A percentile compares a stretch with the other conserved stretches of the same genome.
Evolutionary conservation across 1,139 yeast genomes (phyloP).

Genomic region (Keqinozyma sinolaborantium): DNA sequence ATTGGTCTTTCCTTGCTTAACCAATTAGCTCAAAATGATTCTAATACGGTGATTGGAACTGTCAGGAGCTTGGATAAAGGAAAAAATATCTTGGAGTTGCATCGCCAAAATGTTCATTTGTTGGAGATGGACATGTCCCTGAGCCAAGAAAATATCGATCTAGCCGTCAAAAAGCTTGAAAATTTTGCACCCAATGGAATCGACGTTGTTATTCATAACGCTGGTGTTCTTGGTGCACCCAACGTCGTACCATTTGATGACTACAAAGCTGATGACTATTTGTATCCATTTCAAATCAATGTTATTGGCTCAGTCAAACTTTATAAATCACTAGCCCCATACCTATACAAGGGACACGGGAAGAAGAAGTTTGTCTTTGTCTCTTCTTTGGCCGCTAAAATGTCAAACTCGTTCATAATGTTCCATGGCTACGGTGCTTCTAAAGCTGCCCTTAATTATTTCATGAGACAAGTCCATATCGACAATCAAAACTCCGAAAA

Average conservation of each 20-base stretch:
- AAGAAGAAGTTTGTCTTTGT: constrained; percentile 20
- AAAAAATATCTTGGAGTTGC: constrained; percentile 9
- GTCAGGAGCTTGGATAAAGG: constrained; percentile 14
- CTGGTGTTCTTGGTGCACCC: constrained; percentile 9
- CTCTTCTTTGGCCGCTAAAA: constrained; percentile 21
- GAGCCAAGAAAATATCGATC: constrained; percentile 3
- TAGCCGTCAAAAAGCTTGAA: constrained; percentile 6
- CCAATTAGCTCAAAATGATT: constrained; percentile 6
- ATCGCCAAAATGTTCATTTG: constrained; percentile 10
- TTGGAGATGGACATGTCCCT: constrained; percentile 8
- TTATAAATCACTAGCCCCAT: constrained; percentile 21
- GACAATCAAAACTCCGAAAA: constrained; percentile 1
- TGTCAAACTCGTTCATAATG: constrained; percentile 7
- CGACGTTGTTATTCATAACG: constrained; percentile 16
- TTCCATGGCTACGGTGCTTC: constrained; percentile 9
- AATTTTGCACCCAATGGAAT: constrained; percentile 9
- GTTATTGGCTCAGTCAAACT: constrained; percentile 26
- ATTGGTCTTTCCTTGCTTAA: constrained; percentile 15
- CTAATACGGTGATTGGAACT: constrained; percentile 14
- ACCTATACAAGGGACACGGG: constrained; percentile 13
- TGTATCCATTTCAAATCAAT: constrained; percentile 20
- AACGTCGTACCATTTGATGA: constrained; percentile 3
- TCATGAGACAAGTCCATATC: constrained; percentile 3
- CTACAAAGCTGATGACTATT: constrained; percentile 11
- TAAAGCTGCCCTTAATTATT: constrained; percentile 7